Evolutionary conservation across 768 basidiomycete genomes (phyloP), one percentile per base, ranked within the genome.

Genomic region (Boletus sp.): DNA sequence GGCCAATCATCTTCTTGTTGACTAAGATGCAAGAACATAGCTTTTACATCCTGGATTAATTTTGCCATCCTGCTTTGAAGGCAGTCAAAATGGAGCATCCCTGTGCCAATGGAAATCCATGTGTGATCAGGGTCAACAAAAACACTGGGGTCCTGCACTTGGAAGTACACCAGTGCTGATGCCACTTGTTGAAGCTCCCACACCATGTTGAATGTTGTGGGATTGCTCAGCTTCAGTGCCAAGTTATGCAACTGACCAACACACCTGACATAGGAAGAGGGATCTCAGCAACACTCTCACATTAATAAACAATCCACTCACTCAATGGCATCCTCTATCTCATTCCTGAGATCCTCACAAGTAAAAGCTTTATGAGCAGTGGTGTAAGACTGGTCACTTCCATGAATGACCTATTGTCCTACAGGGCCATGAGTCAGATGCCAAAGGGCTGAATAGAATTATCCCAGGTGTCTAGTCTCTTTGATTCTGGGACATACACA

Each of bases 121-220:
- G 14, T 0, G 17, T 46, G 11, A 3, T 18, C 39, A 0, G 50
- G 60, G 32, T 50, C 39, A 0, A 61, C 39, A 2, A 47, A 58
- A 2, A 61, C 56, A 0, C 47, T 47, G 1, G 60, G 57, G 0
- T 58, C 59, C 33, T 47, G 28, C 5, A 54, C 45, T 18, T 58
- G 49, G 4, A 39, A 24, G 29, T 32, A 48, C 2, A 52, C 59
- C 1, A 58, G 46, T 1, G 48, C 15, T 2, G 56, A 58, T 0
- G 59, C 56, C 1, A 42, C 33, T 5, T 60, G 56, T 7, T 58
- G 57, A 9, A 58, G 45, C 39, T 61, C 60, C 37, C 48, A 61
- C 0, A 60, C 7, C 52, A 54, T 54, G 35, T 61, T 61, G 45
- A 50, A 60, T 0, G 59, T 45, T 0, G 44, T 53, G 0, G 51